Evolutionary conservation across 495 filamentous ascomycete species (phyloP), one percentile per base, ranked within the genome.

Genomic region (Apiosordaria backusii): DNA sequence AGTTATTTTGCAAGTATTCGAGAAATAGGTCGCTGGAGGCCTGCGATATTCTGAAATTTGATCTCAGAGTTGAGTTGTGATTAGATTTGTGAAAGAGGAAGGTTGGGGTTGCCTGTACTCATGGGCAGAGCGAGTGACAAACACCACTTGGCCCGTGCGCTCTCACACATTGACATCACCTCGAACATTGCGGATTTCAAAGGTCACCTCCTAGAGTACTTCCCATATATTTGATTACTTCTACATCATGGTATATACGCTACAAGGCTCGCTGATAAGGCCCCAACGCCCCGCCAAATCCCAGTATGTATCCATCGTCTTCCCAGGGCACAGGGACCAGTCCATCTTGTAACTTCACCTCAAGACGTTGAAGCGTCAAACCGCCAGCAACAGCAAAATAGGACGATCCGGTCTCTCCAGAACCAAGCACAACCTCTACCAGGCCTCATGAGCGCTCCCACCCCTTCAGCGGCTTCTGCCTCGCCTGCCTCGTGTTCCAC

Each of bases 401-500:
- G n/a, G n/a, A n/a, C n/a, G n/a, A n/a, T n/a, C n/a, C n/a, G n/a
- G n/a, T n/a, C n/a, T n/a, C n/a, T n/a, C n/a, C n/a, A n/a, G n/a
- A n/a, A n/a, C n/a, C n/a, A n/a, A n/a, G n/a, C n/a, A n/a, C n/a
- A n/a, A n/a, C n/a, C n/a, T n/a, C n/a, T n/a, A n/a, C n/a, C n/a
- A n/a, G n/a, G n/a, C 13, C 16, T 13, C 10, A 45, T 13, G 35
- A 75, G 62, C 69, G 78, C 50, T 82, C 77, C 84, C 81, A 86
- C 68, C 80, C 77, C 71, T 80, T 83, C 61, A 78, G 84, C 52
- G 75, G 75, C 75, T 83, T 85, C 74, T 87, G 86, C 80, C 93
- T 96, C 35, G 35, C 35, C 76, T 92, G 92, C 62, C 93, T 76
- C 16, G 90, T 92, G 75, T 98, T 98, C 95, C 95, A 99, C 65